Base-by-base conservation (phyloP, 2,329 filamentous ascomycete genomes). In the Sarocladiaceae sp. region DNA sequence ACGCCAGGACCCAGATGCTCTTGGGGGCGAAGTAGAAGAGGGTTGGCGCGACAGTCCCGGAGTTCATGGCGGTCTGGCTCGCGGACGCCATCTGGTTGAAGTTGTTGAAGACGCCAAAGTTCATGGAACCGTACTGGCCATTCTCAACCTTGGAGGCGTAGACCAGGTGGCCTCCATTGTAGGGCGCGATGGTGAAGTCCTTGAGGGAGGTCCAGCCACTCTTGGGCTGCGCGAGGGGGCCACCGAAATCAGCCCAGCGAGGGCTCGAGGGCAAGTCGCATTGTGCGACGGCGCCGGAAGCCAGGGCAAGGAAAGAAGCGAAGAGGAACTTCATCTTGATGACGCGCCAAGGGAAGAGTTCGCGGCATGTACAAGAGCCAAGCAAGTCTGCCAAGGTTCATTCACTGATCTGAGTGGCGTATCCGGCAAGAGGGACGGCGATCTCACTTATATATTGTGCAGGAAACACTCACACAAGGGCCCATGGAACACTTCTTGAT, bases 1-100 rank as follows among this genome's bases (percentile, higher is more conserved):
- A 74, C 15, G 75, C 72, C 1, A 82, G 68, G 16, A 82, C 62
- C 79, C 79, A 83, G 50, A 73, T 60, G 48, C 61, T 66, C 62
- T 80, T 80, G 0, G 78, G 79, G 3, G 58, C 55, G 52, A 82
- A 82, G 64, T 73, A 76, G 62, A 82, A 80, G 35, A 82, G 60
- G 0, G 75, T 76, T 1, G 79, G 78, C 0, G 78, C 78, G n/a
- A 82, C 78, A 3, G 74, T 61, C n/a, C 48, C 53, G 3, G 46
- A 35, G 33, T 21, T 64, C 71, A 76, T 78, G 1, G 47, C 50
- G 50, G 63, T 81, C 59, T 82, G 78, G 50, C 54, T 62, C 1
- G 69, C 73, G 1, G 67, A 60, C 15, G 56, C 59, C 68, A 82
- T 71, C n/a, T 69, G 62, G 13, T 63, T 58, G 68, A 69, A 81